These are phyloP conservation scores for Biscogniauxia mediterranea DNA, from an alignment of 2,329 filamentous ascomycete species.

Conservation along the genomic window DNA sequence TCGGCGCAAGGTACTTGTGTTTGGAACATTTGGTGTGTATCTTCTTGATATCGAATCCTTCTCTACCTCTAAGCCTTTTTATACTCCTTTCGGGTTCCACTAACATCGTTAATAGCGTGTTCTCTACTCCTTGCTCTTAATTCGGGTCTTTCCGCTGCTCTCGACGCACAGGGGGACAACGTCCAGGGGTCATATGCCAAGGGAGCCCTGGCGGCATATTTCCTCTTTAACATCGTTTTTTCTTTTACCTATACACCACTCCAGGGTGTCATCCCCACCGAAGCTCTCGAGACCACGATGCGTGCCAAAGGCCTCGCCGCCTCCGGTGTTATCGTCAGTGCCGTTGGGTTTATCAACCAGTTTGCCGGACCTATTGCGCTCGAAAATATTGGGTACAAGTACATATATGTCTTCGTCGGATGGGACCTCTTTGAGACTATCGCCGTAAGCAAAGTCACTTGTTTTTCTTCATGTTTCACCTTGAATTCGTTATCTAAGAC, in stretches of 20 bases:
- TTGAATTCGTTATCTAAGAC: no score
- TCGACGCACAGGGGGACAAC: slow-evolving; percentile 32
- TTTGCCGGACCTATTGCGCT: slow-evolving; percentile 48
- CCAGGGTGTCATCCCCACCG: slow-evolving; percentile 46
- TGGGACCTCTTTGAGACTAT: slow-evolving; percentile 44
- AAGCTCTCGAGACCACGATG: slow-evolving; percentile 47
- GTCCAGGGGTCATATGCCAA: slow-evolving; percentile 39
- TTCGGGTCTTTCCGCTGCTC: slow-evolving; percentile 41
- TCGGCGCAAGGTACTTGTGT: slow-evolving; percentile 45
- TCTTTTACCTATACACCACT: slow-evolving; percentile 51
- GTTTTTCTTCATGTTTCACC: neutral
- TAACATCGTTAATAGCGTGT: slow-evolving; percentile 31
- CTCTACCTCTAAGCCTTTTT: neutral
- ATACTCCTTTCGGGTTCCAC: neutral
- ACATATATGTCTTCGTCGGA: slow-evolving; percentile 47
- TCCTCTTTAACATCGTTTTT: slow-evolving; percentile 49
- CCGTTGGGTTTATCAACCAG: slow-evolving; percentile 48
- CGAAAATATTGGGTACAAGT: slow-evolving; percentile 41
- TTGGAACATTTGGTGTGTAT: slow-evolving; percentile 39
- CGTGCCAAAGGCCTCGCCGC: slow-evolving; percentile 47
- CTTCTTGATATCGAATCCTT: slow-evolving; percentile 5
- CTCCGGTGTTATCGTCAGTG: slow-evolving; percentile 44
- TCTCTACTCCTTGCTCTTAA: slow-evolving; percentile 43
- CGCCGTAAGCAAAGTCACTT: neutral
- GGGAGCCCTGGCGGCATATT: slow-evolving; percentile 46